Percentiles rank a stretch among this genome's conserved stretches.
Conservation (phyloP, 2,329 filamentous ascomycete genomes). For the Grosmannia huntii region DNA sequence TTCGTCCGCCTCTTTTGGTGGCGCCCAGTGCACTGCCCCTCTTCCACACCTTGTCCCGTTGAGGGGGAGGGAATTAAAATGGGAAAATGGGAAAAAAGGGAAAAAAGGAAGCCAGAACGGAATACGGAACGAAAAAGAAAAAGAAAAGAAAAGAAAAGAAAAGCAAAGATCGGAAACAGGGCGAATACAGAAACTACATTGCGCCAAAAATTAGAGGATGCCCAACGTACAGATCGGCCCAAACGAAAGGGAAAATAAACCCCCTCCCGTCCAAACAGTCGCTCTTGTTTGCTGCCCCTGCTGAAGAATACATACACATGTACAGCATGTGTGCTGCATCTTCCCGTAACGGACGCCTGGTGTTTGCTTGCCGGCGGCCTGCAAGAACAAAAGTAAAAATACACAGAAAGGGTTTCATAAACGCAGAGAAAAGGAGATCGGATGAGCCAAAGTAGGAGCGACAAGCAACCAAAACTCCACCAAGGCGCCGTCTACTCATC, state of each 20-base stretch:
- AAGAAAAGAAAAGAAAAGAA: neutral
- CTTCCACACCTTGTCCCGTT: neutral
- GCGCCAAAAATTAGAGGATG: neutral
- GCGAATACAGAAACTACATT: too few species aligned
- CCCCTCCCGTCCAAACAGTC: neutral
- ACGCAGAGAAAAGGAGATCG: neutral
- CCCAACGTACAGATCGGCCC: neutral
- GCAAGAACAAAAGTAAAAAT: slow-evolving; percentile 3
- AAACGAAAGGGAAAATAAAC: neutral
- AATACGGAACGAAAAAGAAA: neutral
- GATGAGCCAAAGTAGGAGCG: neutral
- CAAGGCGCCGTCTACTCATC: slow-evolving; percentile 4
- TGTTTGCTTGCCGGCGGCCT: neutral
- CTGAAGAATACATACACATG: neutral
- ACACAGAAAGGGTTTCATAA: slow-evolving; percentile 9
- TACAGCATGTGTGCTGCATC: neutral
- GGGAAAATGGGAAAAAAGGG: slow-evolving; percentile 1
- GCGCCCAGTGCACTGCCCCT: neutral
- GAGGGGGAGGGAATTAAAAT: neutral
- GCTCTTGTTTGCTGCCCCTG: neutral
- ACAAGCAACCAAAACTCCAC: slow-evolving; percentile 3
- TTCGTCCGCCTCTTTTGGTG: neutral
- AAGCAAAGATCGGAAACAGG: too few species aligned
- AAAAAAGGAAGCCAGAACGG: too few species aligned
- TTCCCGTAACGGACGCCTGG: neutral